Evolutionary conservation across 2,329 filamentous ascomycete genomes (phyloP), one percentile per base, ranked within the genome.

Genomic region (Helicocarpus griseus): DNA sequence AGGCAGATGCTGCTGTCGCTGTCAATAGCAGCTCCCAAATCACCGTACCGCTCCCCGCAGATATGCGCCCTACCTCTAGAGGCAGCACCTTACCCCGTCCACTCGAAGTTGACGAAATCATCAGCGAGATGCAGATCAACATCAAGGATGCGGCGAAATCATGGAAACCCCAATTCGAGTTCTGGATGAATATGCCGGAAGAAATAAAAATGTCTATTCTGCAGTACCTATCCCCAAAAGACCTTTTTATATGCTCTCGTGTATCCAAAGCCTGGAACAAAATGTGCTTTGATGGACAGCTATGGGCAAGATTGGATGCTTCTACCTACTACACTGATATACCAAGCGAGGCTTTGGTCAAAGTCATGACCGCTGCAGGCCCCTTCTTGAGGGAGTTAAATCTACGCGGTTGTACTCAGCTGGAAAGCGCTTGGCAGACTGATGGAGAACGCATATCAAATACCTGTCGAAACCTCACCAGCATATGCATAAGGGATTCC

Each of bases 341-440:
- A 57, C 85, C 91, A 0, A 87, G 86, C 21, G 83, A 87, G 56
- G 87, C 87, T 0, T 72, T 98, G 45, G 81, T 89, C 51, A 89
- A 86, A 62, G 89, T 97, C 55, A 89, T 97, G 62, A 81, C 83
- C 1, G 78, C 83, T 3, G 89, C 89, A 1, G 93, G 91, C 0
- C 88, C 91, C 0, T 98, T 97, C 61, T 82, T 97, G 50, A 87
- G 87, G 59, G 83, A 95, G 60, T 76, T 98, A 50, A 97, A 97
- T 62, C 77, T 98, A 2, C 77, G 91, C 59, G 93, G 93, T 24
- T 98, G 91, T 65, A 80, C 95, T 31, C 93, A 97, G 65, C 77
- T 97, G 48, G 80, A 87, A 57, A 86, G 94, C 61, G 85, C 86
- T 62, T 90, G 89, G 77, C 77, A 81, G 41, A 80, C 82, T 14